phyloP scores from a whole-genome alignment of 1,139 yeast species.

The Kodamaea anthophila region DNA sequence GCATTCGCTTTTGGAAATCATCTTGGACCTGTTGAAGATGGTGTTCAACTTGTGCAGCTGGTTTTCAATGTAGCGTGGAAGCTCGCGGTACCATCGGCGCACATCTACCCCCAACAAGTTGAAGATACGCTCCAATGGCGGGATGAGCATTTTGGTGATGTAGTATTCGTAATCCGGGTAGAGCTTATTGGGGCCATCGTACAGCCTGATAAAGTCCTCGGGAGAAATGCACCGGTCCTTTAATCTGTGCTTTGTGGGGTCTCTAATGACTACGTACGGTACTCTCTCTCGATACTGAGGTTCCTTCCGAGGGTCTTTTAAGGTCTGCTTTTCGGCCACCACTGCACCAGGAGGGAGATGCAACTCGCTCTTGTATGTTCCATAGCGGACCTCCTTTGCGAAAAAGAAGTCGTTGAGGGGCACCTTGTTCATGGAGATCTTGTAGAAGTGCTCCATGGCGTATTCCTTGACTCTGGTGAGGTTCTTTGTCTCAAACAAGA shows the following conservation, averaged over 20 bases:
- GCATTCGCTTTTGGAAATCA: constrained; percentile 18
- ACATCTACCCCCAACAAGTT: constrained; percentile 79
- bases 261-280: constrained; percentile 75
- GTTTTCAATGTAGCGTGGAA: constrained; percentile 40
- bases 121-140: constrained; percentile 83
- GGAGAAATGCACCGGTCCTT: constrained; percentile 81
- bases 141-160: constrained; percentile 73
- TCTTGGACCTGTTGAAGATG: constrained; percentile 11
- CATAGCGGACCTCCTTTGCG: constrained; percentile 83
- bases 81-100: constrained; percentile 67
- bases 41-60: constrained; percentile 7
- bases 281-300: constrained; percentile 89
- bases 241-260: constrained; percentile 56
- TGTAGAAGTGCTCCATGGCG: constrained; percentile 57
- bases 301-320: constrained; percentile 62
- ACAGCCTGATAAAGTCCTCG: constrained; percentile 51
- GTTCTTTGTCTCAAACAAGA: constrained; percentile 68
- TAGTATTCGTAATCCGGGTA: constrained; percentile 78
- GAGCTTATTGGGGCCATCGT: constrained; percentile 25
- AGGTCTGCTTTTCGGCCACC: constrained; percentile 57
- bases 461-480: constrained; percentile 63
- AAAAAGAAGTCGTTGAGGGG: constrained; percentile 81
- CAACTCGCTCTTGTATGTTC: constrained; percentile 67
- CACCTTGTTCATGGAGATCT: constrained; percentile 55
- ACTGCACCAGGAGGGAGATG: constrained; percentile 90